Conservation (phyloP, 441 rosid species). For the Mallotus repandus region DNA sequence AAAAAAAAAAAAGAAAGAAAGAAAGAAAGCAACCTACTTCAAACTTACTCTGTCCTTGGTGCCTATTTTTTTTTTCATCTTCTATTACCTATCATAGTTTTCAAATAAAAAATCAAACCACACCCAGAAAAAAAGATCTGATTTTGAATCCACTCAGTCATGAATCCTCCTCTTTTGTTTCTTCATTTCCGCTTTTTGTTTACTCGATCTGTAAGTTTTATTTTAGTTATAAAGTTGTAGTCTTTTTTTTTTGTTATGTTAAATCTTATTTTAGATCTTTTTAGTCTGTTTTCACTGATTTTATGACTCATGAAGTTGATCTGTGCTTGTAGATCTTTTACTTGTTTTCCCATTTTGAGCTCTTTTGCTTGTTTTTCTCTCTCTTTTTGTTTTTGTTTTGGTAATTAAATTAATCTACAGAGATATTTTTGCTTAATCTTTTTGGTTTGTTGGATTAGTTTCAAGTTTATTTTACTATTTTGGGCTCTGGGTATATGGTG, state of each 20-base stretch:
- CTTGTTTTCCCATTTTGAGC: neutral
- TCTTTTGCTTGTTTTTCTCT: neutral
- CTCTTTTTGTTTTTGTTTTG: too few relatives aligned
- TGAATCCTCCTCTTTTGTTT: constrained; percentile 18
- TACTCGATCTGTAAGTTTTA: constrained; percentile 29
- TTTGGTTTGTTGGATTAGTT: neutral
- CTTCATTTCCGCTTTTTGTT: neutral
- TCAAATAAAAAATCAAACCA: neutral
- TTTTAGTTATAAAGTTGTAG: neutral
- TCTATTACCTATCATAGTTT: neutral
- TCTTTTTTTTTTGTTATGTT: neutral
- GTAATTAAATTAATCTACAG: too few relatives aligned
- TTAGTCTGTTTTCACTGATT: neutral
- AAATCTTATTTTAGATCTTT: neutral
- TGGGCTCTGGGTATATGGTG: neutral
- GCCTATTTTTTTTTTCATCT: neutral
- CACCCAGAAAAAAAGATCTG: neutral
- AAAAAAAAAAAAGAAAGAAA: too few relatives aligned
- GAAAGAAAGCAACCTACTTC: neutral
- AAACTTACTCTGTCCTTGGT: neutral
- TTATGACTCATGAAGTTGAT: constrained; percentile 2
- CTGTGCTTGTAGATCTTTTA: constrained; percentile 10
- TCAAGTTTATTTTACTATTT: neutral
- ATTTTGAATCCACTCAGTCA: constrained; percentile 6
- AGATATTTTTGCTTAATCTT: neutral